Evolutionary conservation across 257 asterid genomes (phyloP).

Genomic region (Solanum arcanum): DNA sequence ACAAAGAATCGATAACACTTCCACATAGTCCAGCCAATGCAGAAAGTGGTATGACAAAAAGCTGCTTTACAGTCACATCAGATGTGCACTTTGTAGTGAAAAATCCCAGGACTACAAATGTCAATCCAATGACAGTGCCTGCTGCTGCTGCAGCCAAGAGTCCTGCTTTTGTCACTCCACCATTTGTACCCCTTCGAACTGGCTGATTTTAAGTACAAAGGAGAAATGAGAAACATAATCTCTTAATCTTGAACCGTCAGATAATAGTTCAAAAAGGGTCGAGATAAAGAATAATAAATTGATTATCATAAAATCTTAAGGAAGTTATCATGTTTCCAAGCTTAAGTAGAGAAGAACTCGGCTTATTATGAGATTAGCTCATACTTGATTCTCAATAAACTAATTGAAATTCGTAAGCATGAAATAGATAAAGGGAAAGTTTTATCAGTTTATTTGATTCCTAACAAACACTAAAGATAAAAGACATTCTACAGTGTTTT

Average conservation of each 20-base stretch:
- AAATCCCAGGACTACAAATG: slow-evolving; percentile 60
- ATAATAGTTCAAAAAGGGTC: not conserved
- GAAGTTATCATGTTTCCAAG: not conserved
- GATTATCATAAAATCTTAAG: not conserved
- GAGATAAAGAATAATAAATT: not conserved
- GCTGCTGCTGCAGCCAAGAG: slow-evolving; percentile 82
- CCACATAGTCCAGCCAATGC: slow-evolving; percentile 78
- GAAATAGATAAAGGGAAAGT: not conserved
- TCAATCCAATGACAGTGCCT: slow-evolving; percentile 61
- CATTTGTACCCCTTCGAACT: slow-evolving; percentile 89
- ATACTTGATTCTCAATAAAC: not conserved
- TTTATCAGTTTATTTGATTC: not conserved
- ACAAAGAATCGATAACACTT: slow-evolving; percentile 73
- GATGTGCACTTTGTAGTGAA: slow-evolving; percentile 51
- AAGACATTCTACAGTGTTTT: not conserved
- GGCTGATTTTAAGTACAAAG: slow-evolving; percentile 31
- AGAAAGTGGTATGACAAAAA: slow-evolving; percentile 63
- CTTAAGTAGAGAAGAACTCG: not conserved
- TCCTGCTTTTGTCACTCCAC: slow-evolving; percentile 86
- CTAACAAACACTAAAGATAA: not conserved
- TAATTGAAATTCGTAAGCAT: not conserved
- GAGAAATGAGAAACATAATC: not conserved
- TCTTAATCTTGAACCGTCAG: not conserved
- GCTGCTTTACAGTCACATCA: slow-evolving; percentile 52
- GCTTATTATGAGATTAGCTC: not conserved